Conservation (phyloP, 2,329 filamentous ascomycete species). For the Grosmannia penicillata region DNA sequence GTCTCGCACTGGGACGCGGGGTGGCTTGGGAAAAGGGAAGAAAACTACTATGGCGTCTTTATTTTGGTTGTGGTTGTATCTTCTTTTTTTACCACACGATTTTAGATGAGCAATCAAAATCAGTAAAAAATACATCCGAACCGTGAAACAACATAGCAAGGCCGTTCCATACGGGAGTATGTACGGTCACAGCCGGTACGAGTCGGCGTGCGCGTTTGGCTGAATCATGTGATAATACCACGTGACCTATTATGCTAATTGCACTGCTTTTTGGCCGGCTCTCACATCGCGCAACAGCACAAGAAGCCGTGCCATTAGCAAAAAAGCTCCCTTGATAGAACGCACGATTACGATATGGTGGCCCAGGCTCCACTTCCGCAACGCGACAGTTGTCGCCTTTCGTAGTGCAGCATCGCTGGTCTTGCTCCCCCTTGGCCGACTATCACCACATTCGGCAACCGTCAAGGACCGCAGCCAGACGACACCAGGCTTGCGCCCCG, state of each 20-base stretch:
- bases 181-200: too few relatives aligned
- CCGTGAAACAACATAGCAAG: too few relatives aligned
- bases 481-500: too few relatives aligned
- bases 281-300: too few relatives aligned
- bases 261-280: neutral
- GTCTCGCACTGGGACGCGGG: too few relatives aligned
- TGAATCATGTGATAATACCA: neutral
- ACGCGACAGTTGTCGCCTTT: slow-evolving; percentile 6
- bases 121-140: slow-evolving; percentile 3
- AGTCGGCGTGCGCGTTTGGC: neutral
- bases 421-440: too few relatives aligned
- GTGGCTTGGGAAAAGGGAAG: neutral
- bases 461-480: too few relatives aligned
- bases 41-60: slow-evolving; percentile 4
- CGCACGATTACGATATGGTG: too few relatives aligned
- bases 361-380: slow-evolving; percentile 2
- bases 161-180: too few relatives aligned
- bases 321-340: too few relatives aligned
- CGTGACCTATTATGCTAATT: neutral
- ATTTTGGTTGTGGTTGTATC: slow-evolving; percentile 7
- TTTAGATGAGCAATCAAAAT: slow-evolving; percentile 5
- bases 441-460: too few relatives aligned
- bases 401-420: neutral
- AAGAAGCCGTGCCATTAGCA: too few relatives aligned
- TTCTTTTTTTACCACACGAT: slow-evolving; percentile 4